A percentile compares a stretch with the other conserved stretches of the same genome.
These are phyloP conservation scores for Barnettozyma wickerhamii DNA, from an alignment of 805 yeast species.

Conservation along the genomic window DNA sequence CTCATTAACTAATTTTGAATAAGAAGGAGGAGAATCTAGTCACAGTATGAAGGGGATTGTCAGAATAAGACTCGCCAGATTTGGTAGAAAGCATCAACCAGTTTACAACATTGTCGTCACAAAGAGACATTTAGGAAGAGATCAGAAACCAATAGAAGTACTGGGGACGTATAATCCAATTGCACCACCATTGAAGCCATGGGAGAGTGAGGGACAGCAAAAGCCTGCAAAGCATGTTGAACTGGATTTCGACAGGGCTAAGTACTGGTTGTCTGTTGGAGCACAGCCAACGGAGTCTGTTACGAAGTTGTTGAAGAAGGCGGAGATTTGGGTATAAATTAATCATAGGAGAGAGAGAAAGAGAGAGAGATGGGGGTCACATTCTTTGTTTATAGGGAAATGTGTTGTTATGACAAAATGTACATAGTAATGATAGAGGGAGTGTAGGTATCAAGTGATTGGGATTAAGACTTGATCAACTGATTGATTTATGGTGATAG, in stretches of 20 bases:
- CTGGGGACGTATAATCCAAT: slow-evolving; percentile 89
- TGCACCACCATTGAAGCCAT: slow-evolving; percentile 66
- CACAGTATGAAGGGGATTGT: slow-evolving; percentile 60
- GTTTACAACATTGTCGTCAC: slow-evolving; percentile 90
- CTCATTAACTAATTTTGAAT: background rate
- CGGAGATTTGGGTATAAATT: slow-evolving; percentile 46
- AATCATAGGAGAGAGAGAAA: background rate
- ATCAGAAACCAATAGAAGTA: slow-evolving; percentile 88
- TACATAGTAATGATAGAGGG: slow-evolving; percentile 1
- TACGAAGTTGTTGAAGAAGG: slow-evolving; percentile 67
- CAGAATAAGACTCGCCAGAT: slow-evolving; percentile 85
- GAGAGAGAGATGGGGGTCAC: no score
- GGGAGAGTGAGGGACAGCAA: slow-evolving; percentile 46
- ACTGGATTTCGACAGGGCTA: slow-evolving; percentile 82
- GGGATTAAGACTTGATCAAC: no score
- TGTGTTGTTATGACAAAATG: no score
- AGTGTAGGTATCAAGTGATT: no score
- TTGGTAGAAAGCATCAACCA: slow-evolving; percentile 87
- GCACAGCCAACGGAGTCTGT: slow-evolving; percentile 91
- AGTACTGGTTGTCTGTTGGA: slow-evolving; percentile 97
- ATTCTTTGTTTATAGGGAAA: no score
- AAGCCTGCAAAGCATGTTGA: slow-evolving; percentile 73
- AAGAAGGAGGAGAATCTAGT: background rate
- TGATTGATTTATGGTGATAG: no score
- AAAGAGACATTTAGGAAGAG: slow-evolving; percentile 69